phyloP scores from a whole-genome alignment of 495 filamentous ascomycete species.

The Neurospora tetrasperma region DNA sequence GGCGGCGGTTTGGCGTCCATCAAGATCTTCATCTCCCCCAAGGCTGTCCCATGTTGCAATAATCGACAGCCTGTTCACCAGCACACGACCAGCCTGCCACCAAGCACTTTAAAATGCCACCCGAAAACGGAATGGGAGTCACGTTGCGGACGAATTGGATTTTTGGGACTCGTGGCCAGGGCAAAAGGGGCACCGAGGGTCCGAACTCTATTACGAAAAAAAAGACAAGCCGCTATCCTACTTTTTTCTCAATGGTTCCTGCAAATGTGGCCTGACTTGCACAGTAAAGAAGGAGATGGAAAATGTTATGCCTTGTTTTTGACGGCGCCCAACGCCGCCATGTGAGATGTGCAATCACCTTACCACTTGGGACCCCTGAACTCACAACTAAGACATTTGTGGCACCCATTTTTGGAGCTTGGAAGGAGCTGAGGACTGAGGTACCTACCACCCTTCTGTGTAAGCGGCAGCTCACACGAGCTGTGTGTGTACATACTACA shows the following conservation, averaged over 20 bases:
- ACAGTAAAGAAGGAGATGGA: background rate
- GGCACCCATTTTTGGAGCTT: background rate
- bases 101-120: background rate
- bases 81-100: background rate
- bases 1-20: background rate
- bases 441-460: background rate
- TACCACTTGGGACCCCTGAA: background rate
- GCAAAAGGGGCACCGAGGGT: background rate
- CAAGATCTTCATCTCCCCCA: background rate
- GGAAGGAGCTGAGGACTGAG: background rate
- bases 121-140: background rate
- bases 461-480: background rate
- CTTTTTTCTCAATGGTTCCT: background rate
- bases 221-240: background rate
- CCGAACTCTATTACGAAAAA: background rate
- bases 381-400: background rate
- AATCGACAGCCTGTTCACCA: background rate
- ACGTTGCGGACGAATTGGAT: background rate
- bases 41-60: background rate
- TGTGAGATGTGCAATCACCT: background rate
- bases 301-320: background rate
- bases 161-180: background rate
- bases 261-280: background rate
- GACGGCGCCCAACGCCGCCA: background rate
- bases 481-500: background rate